Base-by-base conservation (phyloP, 2,329 filamentous ascomycete genomes). In the Mollisia scopiformis region DNA sequence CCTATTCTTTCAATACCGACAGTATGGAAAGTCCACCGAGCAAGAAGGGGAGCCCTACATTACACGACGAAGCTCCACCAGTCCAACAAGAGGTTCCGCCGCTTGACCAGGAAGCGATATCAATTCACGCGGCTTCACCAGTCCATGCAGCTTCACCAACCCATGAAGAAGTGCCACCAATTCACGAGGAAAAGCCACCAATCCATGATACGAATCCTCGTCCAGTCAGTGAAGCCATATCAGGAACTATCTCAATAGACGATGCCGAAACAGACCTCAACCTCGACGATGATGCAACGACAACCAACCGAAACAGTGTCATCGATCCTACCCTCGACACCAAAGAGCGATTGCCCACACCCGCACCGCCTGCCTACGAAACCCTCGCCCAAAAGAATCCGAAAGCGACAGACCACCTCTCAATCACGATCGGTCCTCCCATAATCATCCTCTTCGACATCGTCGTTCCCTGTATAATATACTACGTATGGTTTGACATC, bases 311-410 rank as follows among this genome's bases (percentile, higher is more conserved):
- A 10, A 47, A 47, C 43, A 47, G 43, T 16, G 43, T 47, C 5
- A 27, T 47, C 21, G 16, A 28, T 16, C 23, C 21, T n/a, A n/a
- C n/a, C 14, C 14, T n/a, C 21, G 43, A 47, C 25, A 43, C 3
- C 39, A n/a, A 47, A 25, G n/a, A 47, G 11, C 43, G 3, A 47
- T 11, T 13, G 2, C 43, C 23, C 11, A 43, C 55, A 4, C 57
- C 58, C 1, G 1, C 50, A 7, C 23, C 25, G 10, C 60, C 47
- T 39, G 53, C 59, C 11, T 64, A 62, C 33, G 66, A 68, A 51
- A 68, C 65, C 35, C 60, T 68, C 5, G 66, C 66, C 23, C 66
- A 68, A 47, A 67, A 64, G 23, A 66, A 62, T 30, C 63, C 65
- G 1, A 66, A 65, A 41, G 58, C 62, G 1, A 66, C 55, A 14